Evolutionary conservation across 768 basidiomycete species (phyloP).

Genomic region (Boletales sp.): DNA sequence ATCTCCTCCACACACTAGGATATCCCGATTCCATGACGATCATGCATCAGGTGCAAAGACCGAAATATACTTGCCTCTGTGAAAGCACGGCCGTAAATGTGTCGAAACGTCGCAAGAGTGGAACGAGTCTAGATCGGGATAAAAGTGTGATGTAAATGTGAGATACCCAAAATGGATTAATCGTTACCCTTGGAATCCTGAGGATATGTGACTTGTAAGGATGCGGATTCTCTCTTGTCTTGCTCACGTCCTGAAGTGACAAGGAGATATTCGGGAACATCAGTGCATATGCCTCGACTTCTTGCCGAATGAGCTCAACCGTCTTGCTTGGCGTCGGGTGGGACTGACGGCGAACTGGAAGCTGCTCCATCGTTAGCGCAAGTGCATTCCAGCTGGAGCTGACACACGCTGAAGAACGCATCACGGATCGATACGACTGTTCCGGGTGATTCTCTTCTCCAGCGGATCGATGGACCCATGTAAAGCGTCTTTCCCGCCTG

Average conservation of each 20-base stretch:
- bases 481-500: conserved; percentile 70
- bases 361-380: conserved; percentile 38
- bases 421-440: conserved; percentile 85
- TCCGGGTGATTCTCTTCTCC: conserved; percentile 69
- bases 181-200: conserved; percentile 63
- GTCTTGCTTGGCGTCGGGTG: conserved; percentile 60
- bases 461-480: conserved; percentile 67
- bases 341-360: conserved; percentile 75
- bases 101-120: conserved; percentile 62
- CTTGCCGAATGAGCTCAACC: conserved; percentile 63
- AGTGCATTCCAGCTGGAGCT: background rate
- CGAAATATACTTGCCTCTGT: conserved; percentile 50
- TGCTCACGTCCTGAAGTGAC: conserved; percentile 55
- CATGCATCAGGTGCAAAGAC: background rate
- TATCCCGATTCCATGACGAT: conserved; percentile 15
- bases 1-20: conserved; percentile 69
- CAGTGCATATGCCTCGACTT: conserved; percentile 71
- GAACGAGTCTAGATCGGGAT: conserved; percentile 53
- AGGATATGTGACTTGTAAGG: conserved; percentile 44
- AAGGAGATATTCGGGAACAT: conserved; percentile 71
- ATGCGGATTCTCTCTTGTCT: conserved; percentile 29
- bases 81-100: conserved; percentile 70
- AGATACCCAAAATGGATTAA: conserved; percentile 9
- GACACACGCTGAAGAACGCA: conserved; percentile 81
- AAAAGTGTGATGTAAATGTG: conserved; percentile 15